Conservation (phyloP, 2,329 filamentous ascomycete genomes). For the Podosphaera leucotricha region DNA sequence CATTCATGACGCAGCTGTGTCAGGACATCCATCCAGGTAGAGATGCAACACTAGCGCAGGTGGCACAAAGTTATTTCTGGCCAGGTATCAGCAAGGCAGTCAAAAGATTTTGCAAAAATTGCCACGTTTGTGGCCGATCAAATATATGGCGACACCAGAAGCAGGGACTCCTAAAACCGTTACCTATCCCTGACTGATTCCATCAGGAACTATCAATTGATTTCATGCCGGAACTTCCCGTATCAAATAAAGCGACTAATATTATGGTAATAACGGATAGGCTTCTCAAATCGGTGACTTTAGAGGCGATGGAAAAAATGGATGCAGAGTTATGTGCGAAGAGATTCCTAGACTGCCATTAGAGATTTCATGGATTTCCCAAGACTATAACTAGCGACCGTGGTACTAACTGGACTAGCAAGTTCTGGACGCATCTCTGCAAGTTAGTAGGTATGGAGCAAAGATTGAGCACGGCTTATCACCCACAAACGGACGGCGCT, state of each 20-base stretch:
- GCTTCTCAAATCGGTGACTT: neutral
- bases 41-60: neutral
- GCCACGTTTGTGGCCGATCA: neutral
- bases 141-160: neutral
- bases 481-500: neutral
- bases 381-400: neutral
- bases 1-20: neutral
- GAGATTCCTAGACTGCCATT: neutral
- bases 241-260: neutral
- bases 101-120: neutral
- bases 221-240: neutral
- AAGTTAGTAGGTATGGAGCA: neutral
- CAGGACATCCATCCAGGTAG: neutral
- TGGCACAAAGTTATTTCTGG: neutral
- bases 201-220: neutral
- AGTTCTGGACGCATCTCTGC: neutral
- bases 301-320: neutral
- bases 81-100: neutral
- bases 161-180: neutral
- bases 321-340: neutral
- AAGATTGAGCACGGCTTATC: slow-evolving; percentile 1
- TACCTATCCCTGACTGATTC: neutral
- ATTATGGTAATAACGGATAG: slow-evolving; percentile 1
- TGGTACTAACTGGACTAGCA: neutral
- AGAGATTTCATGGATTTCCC: neutral